A percentile compares a stretch with the other conserved stretches of the same genome.
Conservation (phyloP, 805 yeast genomes). For the Metschnikowia corniflorae region DNA sequence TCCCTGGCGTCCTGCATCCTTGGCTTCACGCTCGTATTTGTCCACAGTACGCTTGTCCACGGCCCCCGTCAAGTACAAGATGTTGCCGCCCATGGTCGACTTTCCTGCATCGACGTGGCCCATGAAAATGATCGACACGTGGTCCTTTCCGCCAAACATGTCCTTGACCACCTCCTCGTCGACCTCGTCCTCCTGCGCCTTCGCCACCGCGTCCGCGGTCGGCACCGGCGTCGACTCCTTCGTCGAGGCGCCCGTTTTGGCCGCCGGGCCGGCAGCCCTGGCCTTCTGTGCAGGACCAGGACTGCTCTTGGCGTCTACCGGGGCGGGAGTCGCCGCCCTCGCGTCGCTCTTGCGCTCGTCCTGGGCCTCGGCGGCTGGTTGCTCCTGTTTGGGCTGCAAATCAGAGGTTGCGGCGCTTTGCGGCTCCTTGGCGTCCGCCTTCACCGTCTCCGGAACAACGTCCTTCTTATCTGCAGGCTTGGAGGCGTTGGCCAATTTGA, state of each 20-base stretch:
- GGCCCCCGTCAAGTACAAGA: constrained; percentile 88
- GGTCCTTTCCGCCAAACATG: constrained; percentile 96
- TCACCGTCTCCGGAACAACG: constrained; percentile 38
- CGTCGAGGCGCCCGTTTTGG: constrained; percentile 16
- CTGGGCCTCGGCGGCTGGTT: constrained; percentile 11
- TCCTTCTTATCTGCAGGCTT: constrained; percentile 31
- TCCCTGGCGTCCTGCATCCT: constrained; percentile 99
- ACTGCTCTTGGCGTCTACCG: constrained; percentile 6
- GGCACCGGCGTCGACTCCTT: constrained; percentile 21
- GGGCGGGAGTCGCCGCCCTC: background rate
- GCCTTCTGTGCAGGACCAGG: constrained; percentile 15
- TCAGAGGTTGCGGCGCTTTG: constrained; percentile 5
- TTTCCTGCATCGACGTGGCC: constrained; percentile 99
- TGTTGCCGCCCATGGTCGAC: constrained; percentile 98
- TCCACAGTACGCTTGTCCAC: constrained; percentile 98
- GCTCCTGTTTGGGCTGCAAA: constrained; percentile 9
- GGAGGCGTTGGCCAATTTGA: constrained; percentile 47
- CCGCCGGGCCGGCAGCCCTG: constrained; percentile 4
- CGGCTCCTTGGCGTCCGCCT: constrained; percentile 24
- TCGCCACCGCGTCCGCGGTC: constrained; percentile 50
- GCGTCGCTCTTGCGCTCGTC: constrained; percentile 6
- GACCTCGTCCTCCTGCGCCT: constrained; percentile 74
- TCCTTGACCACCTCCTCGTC: constrained; percentile 88
- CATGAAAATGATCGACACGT: constrained; percentile 94
- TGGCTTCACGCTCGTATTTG: constrained; percentile 96